A percentile compares a stretch with the other conserved stretches of the same genome.
Conservation (phyloP, 495 filamentous ascomycete genomes). For the Margaritispora aquatica region DNA sequence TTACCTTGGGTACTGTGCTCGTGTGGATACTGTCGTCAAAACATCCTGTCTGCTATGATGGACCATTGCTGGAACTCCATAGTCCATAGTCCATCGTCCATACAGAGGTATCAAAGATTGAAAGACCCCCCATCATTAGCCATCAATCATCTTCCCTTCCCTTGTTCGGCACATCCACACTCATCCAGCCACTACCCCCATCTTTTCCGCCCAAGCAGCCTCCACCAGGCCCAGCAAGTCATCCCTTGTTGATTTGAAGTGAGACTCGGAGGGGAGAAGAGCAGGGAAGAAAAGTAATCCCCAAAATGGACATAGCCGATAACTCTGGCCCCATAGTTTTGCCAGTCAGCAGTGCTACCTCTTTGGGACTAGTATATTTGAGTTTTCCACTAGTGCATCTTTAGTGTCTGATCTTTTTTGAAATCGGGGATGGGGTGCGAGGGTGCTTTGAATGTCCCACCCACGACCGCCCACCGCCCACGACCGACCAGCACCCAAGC, state of each 20-base stretch:
- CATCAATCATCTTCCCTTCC: not conserved
- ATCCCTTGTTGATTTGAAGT: not conserved
- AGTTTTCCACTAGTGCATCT: too few relatives aligned
- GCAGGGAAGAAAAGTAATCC: not conserved
- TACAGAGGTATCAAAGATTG: not conserved
- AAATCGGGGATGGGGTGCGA: too few relatives aligned
- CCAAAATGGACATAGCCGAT: not conserved
- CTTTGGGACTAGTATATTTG: too few relatives aligned
- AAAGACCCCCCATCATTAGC: not conserved
- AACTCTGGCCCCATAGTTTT: not conserved
- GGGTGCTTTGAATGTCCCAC: too few relatives aligned
- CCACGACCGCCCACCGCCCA: not conserved
- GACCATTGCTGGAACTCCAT: too few relatives aligned
- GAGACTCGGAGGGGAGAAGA: too few relatives aligned
- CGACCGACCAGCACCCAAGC: not conserved
- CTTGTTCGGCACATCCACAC: not conserved
- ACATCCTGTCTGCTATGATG: too few relatives aligned
- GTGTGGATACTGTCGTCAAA: too few relatives aligned
- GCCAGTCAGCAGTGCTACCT: not conserved
- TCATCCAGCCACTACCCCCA: not conserved
- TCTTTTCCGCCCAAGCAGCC: not conserved
- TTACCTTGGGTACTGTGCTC: too few relatives aligned
- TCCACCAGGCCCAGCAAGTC: not conserved
- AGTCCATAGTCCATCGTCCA: too few relatives aligned
- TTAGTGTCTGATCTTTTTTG: too few relatives aligned